Evolutionary conservation across 2,329 filamentous ascomycete species (phyloP), one percentile per base, ranked within the genome.

Genomic region (Berkeleyomyces rouxiae): DNA sequence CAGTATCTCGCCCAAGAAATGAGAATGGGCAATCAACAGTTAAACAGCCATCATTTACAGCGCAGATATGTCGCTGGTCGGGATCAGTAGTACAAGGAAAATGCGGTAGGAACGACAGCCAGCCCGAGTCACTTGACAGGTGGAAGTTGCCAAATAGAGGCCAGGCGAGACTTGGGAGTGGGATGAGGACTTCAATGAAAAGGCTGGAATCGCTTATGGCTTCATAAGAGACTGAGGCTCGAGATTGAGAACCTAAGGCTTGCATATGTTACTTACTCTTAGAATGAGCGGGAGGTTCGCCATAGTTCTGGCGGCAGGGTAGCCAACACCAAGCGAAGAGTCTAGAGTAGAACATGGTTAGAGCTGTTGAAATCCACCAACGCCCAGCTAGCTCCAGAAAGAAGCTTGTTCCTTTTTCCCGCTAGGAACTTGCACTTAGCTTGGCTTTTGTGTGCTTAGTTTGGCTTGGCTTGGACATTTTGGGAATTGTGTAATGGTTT

Each of bases 241-340:
- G 2, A 23, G 23, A 23, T 23, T 1, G 23, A 23, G 23, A 23
- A 23, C 23, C 47, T 31, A 10, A 31, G 47, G 31, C 16, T 31
- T 43, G 42, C 13, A 23, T 11, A 53, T 37, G 42, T 11, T n/a
- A 65, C 63, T 62, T 62, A 65, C 66, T 66, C 49, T 63, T 7
- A 66, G 59, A 61, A 70, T 67, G 49, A 66, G 33, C 5, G 65
- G 44, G 5, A 69, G 60, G 59, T 72, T 72, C 0, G 64, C 64
- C 43, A 65, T n/a, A 2, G 68, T 67, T 11, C 67, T 66, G 6
- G 66, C 63, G 3, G 70, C 57, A 11, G 64, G 59, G 49, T 68
- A 69, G 37, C 70, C 70, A 44, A 69, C 65, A 44, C 69, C 70
- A 65, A 70, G 67, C 23, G 67, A 66, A 9, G 66, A 42, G 62